Conservation (phyloP, 257 asterid species). For the Solanum arcanum region DNA sequence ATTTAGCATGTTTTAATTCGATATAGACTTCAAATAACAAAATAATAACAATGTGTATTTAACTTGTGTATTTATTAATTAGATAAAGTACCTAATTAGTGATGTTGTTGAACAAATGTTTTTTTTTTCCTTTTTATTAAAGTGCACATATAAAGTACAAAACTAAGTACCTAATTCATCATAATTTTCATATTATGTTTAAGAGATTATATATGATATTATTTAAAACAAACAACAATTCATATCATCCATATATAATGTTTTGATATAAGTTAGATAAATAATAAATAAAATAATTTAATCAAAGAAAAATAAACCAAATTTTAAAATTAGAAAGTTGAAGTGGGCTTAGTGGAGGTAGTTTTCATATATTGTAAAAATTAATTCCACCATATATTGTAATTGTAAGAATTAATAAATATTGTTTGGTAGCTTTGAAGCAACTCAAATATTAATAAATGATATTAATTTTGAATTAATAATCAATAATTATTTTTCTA, state of each 20-base stretch:
- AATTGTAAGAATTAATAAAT: background rate
- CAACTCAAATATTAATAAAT: background rate
- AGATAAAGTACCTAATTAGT: background rate
- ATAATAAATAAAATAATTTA: background rate
- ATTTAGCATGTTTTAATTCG: too few species aligned
- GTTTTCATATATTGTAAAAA: background rate
- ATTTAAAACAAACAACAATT: too few species aligned
- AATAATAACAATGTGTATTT: too few species aligned
- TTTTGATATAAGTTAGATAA: background rate
- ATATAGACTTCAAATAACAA: too few species aligned
- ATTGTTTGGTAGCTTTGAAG: background rate
- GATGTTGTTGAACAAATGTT: background rate
- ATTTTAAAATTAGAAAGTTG: background rate
- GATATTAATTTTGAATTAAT: too few species aligned
- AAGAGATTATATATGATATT: too few species aligned
- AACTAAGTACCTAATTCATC: background rate
- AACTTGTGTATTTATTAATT: background rate
- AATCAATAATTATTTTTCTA: too few species aligned
- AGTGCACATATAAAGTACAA: background rate
- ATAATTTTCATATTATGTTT: too few species aligned
- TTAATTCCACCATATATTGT: background rate
- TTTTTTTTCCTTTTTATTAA: background rate
- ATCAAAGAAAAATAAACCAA: background rate
- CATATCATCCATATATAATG: background rate
- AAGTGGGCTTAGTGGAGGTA: background rate